A percentile compares a stretch with the other conserved stretches of the same genome.
Conservation (phyloP, 129 eudicot genomes). For the Flaveria brownii region DNA sequence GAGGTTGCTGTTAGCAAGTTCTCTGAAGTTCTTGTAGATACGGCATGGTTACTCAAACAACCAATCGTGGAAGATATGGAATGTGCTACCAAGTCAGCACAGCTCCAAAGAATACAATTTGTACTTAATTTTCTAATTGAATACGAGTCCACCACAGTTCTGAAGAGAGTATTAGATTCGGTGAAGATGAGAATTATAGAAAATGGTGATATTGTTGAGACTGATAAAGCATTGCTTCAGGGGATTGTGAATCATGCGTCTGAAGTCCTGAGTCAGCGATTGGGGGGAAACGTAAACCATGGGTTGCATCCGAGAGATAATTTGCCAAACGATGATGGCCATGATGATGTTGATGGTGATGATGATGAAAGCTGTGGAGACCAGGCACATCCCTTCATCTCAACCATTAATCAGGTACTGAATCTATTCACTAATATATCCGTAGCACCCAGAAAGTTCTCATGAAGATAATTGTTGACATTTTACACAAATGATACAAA, state of each 20-base stretch:
- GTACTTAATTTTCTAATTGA: slow-evolving; percentile 57
- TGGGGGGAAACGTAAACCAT: slow-evolving; percentile 28
- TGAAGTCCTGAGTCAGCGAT: slow-evolving; percentile 38
- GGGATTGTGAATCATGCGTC: slow-evolving; percentile 46
- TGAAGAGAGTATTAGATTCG: slow-evolving; percentile 54
- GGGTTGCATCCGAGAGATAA: slow-evolving; percentile 20
- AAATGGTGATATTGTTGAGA: slow-evolving; percentile 44
- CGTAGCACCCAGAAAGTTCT: background rate
- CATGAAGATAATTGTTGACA: background rate
- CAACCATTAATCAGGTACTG: slow-evolving; percentile 42
- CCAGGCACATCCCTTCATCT: slow-evolving; percentile 34
- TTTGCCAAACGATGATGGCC: slow-evolving; percentile 3
- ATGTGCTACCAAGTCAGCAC: slow-evolving; percentile 37
- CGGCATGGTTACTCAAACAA: slow-evolving; percentile 78
- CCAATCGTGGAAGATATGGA: slow-evolving; percentile 49
- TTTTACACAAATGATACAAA: background rate
- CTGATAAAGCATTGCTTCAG: slow-evolving; percentile 43
- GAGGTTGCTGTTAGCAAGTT: slow-evolving; percentile 41
- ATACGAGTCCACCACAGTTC: slow-evolving; percentile 51
- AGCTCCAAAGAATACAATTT: slow-evolving; percentile 57
- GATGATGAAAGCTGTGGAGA: slow-evolving; percentile 40
- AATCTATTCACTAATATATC: background rate
- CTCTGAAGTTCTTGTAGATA: slow-evolving; percentile 57
- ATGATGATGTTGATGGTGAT: slow-evolving; percentile 32
- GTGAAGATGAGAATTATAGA: slow-evolving; percentile 38